Evolutionary conservation across 192 early-diverging fungal species (phyloP), one percentile per base, ranked within the genome.

Genomic region (Anaeromyces robustus): DNA sequence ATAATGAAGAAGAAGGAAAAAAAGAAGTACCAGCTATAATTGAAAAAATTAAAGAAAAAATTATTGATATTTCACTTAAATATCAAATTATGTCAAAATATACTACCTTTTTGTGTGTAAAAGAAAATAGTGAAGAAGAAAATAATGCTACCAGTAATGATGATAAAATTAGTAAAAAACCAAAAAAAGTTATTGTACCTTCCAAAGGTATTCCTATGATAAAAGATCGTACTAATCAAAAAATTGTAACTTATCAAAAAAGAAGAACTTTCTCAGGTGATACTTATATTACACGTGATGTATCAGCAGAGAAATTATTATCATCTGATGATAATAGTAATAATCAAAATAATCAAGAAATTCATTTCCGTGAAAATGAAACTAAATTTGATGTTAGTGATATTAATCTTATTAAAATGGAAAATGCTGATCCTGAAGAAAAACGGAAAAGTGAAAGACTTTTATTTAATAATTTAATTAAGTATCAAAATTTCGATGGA

Each of bases 171-270:
- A 6, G 14, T 3, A 7, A 22, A 22, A 3, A 52, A 52, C 2
- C 1, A 4, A 52, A 52, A 52, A 52, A 18, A 18, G 14, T 52
- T 22, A 52, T 52, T 52, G 22, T 52, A 4, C 43, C 43, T 2
- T 52, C 43, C 3, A 52, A 22, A 52, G 19, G 19, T 52, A 3
- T 52, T 22, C 19, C 19, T 4, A 14, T 52, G 9, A 22, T 3
- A 4, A n/a, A 86, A 86, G 83, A 88, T 83, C 30, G 84, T 88
- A 12, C 81, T 82, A 30, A 79, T 87, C 11, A 88, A 84, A 2
- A 78, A 81, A 39, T 77, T 81, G 41, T 83, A 81, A 77, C 82
- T 68, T 29, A 68, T 77, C 28, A 29, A 3, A 32, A 77, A 29
- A 77, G 29, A 77, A 77, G 30, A 78, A 16, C 78, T 4, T 31